These are phyloP conservation scores for Suillus alpinus DNA, from an alignment of 768 basidiomycete genomes.

Conservation along the genomic window DNA sequence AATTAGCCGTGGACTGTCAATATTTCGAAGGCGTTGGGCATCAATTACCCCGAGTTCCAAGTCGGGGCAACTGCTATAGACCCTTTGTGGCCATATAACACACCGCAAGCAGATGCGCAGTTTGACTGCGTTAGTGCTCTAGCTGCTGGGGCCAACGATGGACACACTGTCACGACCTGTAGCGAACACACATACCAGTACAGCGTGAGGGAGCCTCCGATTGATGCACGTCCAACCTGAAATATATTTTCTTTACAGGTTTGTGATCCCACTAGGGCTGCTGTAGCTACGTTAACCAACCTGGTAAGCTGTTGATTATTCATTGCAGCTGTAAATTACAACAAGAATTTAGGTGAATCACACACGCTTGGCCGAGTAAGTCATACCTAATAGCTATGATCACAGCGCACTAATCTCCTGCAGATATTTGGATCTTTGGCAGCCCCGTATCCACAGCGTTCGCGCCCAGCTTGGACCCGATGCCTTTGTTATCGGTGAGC, in stretches of 20 bases:
- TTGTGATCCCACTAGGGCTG: conserved; percentile 41
- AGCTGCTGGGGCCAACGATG: conserved; percentile 42
- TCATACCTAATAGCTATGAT: background rate
- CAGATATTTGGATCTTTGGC: conserved; percentile 56
- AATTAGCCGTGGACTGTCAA: conserved; percentile 48
- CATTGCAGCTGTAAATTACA: background rate
- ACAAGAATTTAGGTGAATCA: conserved; percentile 44
- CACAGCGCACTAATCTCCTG: background rate
- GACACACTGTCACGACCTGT: conserved; percentile 42
- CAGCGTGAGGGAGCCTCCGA: conserved; percentile 33
- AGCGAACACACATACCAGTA: conserved; percentile 58
- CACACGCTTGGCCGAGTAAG: conserved; percentile 46
- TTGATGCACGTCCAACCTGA: background rate
- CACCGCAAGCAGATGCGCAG: conserved; percentile 31
- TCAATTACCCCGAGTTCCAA: conserved; percentile 43
- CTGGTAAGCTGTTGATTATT: conserved; percentile 29
- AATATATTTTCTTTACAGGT: conserved; percentile 22
- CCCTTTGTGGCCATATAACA: conserved; percentile 50
- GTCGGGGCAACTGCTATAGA: conserved; percentile 50
- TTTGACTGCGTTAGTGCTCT: conserved; percentile 50
- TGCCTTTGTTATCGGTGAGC: conserved; percentile 45
- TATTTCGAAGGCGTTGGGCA: conserved; percentile 38
- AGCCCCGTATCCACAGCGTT: conserved; percentile 47
- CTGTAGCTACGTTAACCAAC: conserved; percentile 48
- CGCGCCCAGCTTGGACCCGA: conserved; percentile 47